Evolutionary conservation across 768 basidiomycete species (phyloP).

Genomic region (Clitopilus hobsonii): DNA sequence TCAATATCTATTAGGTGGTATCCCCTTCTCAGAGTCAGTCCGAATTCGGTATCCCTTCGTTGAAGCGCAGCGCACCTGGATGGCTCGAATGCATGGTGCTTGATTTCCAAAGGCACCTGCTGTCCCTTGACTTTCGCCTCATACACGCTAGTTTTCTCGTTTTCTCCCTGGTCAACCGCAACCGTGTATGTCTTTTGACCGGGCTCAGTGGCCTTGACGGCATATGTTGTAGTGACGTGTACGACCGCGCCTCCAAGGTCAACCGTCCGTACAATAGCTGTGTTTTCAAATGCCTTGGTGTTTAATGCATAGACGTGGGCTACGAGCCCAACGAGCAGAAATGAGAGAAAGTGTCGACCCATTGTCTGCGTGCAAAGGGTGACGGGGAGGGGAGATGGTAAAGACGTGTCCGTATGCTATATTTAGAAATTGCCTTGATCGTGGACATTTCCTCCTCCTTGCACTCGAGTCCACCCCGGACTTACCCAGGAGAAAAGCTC

Average conservation of each 20-base stretch:
- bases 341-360: constrained; percentile 42
- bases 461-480: background rate
- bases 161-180: constrained; percentile 60
- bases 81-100: constrained; percentile 42
- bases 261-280: constrained; percentile 81
- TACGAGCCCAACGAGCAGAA: constrained; percentile 39
- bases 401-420: constrained; percentile 1
- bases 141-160: constrained; percentile 66
- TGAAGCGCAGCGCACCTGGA: constrained; percentile 39
- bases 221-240: constrained; percentile 85
- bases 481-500: too few species aligned
- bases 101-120: constrained; percentile 43
- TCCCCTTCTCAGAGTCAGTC: constrained; percentile 23
- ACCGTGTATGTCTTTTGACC: constrained; percentile 62
- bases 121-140: constrained; percentile 80
- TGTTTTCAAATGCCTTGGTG: constrained; percentile 73
- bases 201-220: constrained; percentile 67
- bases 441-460: background rate
- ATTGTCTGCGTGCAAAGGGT: constrained; percentile 18
- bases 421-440: background rate
- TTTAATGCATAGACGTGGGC: constrained; percentile 31
- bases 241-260: constrained; percentile 89
- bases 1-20: constrained; percentile 56
- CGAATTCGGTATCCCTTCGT: background rate
- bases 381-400: background rate